Conservation (phyloP, 2,329 filamentous ascomycete species). For the Xylaria sp. region DNA sequence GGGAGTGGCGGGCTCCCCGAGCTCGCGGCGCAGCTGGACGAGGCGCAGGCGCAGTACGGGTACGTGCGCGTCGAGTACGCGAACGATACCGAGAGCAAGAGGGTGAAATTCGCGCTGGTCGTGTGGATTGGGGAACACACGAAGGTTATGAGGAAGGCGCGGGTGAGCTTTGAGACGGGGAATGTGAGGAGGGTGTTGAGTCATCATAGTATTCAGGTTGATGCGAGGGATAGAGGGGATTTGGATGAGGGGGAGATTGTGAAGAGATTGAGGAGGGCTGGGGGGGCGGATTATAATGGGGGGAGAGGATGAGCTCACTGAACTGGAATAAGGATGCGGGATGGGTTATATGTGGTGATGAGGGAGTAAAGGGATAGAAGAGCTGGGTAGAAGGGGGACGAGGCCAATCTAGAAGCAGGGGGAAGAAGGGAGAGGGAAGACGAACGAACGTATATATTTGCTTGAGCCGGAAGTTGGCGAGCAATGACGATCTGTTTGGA, state of each 20-base stretch:
- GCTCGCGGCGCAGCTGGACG: constrained; percentile 66
- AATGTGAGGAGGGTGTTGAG: constrained; percentile 71
- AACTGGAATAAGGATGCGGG: neutral
- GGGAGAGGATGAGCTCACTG: constrained; percentile 71
- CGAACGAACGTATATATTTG: constrained; percentile 5
- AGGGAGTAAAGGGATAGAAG: neutral
- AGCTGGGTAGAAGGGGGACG: neutral
- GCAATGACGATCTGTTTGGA: constrained; percentile 9
- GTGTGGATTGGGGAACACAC: constrained; percentile 75
- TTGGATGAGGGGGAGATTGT: constrained; percentile 72
- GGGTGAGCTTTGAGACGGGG: constrained; percentile 74
- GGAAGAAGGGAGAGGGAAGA: neutral
- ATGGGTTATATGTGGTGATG: neutral
- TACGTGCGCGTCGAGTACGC: constrained; percentile 75
- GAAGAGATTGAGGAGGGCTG: constrained; percentile 69
- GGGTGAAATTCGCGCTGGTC: constrained; percentile 75
- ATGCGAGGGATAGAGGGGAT: constrained; percentile 69
- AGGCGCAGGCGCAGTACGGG: constrained; percentile 71
- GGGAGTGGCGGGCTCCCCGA: constrained; percentile 71
- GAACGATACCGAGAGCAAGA: constrained; percentile 75
- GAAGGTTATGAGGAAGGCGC: constrained; percentile 76
- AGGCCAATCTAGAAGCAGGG: neutral
- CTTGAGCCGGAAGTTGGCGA: constrained; percentile 15
- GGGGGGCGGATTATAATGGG: constrained; percentile 78
- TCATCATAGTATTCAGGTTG: constrained; percentile 74